Base-by-base conservation (phyloP, 352 stramenopile species). In the Elongisporangium undulatum region DNA sequence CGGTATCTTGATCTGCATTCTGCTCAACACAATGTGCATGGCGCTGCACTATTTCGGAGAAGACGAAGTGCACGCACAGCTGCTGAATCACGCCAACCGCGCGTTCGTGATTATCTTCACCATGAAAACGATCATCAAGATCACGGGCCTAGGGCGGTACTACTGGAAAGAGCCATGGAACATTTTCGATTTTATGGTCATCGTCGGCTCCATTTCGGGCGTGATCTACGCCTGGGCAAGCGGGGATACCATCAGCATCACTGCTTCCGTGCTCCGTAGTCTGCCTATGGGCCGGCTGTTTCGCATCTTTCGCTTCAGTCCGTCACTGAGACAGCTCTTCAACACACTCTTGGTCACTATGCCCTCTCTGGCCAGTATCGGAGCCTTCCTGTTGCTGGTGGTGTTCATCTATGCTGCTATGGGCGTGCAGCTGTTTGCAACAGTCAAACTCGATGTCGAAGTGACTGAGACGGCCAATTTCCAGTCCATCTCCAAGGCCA, bases 351-450 rank as follows among this genome's bases (percentile, higher is more conserved):
- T 96, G 9, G 72, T 79, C 16, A 85, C 82, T 20, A 54, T 97
- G 24, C 89, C 87, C 29, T 83, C 74, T 4, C 77, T 92, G 9
- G 71, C 71, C 22, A 96, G 91, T 65, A 92, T 97, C 53, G 85
- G 74, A 12, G 72, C 67, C n/a, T 61, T 97, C 3, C 58, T 97
- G 9, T 77, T 92, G 17, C 63, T 97, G 12, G 56, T 97, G 10
- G 87, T 96, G 54, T 96, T 95, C 65, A 95, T 97, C 61, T 96
- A 92, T 53, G 79, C 87, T 15, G 79, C 90, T 4, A 68, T 93
- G 62, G 86, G 85, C 2, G 77, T 96, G 1, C 82, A 97, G 63
- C 70, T 96, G 9, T 97, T 95, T 61, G 81, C 82, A 22, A 92
- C 84, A 51, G 69, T 96, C 9, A 79, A 79, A 49, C 66, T 81